phyloP scores from a whole-genome alignment of 441 rosid genomes.

The Gossypium trilobum region DNA sequence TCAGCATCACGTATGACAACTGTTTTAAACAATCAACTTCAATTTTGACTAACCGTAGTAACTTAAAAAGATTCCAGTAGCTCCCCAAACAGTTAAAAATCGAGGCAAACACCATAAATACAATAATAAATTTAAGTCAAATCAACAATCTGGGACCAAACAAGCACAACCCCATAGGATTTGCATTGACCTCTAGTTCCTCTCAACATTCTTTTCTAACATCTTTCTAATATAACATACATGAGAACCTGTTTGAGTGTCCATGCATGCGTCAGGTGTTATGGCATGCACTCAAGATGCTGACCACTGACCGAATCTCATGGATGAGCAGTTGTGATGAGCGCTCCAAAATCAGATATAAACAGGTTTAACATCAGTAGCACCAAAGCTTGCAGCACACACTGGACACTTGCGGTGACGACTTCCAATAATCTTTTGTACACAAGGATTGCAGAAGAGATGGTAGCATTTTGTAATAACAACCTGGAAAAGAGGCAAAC shows the following conservation, averaged over 20 bases:
- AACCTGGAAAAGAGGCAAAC: conserved; percentile 40
- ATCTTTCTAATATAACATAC: conserved; percentile 17
- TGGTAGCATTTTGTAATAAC: conserved; percentile 95
- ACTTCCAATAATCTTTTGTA: conserved; percentile 63
- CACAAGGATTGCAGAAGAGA: conserved; percentile 79
- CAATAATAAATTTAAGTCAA: conserved; percentile 16
- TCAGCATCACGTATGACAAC: neutral
- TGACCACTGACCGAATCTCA: neutral
- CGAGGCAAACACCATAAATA: conserved; percentile 16
- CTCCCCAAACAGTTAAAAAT: conserved; percentile 20
- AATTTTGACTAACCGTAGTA: conserved; percentile 23
- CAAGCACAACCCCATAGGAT: conserved; percentile 15
- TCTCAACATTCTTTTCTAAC: conserved; percentile 3
- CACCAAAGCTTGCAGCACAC: conserved; percentile 75
- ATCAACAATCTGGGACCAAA: conserved; percentile 22
- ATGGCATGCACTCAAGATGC: neutral
- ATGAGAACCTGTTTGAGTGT: conserved; percentile 20
- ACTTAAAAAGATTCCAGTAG: conserved; percentile 17
- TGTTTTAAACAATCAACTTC: neutral
- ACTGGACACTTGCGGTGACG: conserved; percentile 85
- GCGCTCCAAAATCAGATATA: conserved; percentile 40
- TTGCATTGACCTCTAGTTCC: conserved; percentile 20
- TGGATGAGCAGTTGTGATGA: neutral
- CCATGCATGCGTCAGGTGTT: conserved; percentile 12
- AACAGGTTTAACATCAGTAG: conserved; percentile 82